These are phyloP conservation scores for Podila verticillata DNA, from an alignment of 192 early-diverging fungal species.

Conservation along the genomic window DNA sequence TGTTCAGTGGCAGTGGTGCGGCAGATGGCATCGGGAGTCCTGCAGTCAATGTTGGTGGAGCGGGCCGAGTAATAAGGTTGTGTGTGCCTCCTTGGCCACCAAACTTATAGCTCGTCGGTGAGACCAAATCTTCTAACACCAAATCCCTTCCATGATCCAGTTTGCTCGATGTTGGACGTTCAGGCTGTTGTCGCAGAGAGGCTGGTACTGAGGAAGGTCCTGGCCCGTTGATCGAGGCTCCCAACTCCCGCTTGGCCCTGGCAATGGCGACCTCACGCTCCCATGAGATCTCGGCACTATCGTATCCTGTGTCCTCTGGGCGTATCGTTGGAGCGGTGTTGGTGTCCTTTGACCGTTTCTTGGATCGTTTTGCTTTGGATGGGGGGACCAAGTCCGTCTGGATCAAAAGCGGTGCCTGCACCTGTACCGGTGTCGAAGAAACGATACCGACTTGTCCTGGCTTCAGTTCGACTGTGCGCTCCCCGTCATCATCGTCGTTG, in stretches of 20 bases:
- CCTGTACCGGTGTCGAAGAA: background rate
- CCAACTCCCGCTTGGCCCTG: conserved; percentile 17
- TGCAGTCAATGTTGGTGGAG: background rate
- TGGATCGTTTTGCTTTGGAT: background rate
- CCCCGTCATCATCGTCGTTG: conserved; percentile 13
- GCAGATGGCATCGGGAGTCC: background rate
- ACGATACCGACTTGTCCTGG: background rate
- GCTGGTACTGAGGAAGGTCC: background rate
- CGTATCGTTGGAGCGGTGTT: background rate
- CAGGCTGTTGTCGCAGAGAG: background rate
- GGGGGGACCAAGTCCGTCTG: background rate
- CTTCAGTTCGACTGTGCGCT: conserved; percentile 20
- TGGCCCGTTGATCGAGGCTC: background rate
- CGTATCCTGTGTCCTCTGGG: conserved; percentile 1
- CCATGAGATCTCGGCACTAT: conserved; percentile 21
- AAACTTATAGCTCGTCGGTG: conserved; percentile 20
- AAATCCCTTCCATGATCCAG: conserved; percentile 32
- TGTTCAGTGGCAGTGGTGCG: background rate
- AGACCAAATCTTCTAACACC: conserved; percentile 23
- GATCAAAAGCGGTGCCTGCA: background rate
- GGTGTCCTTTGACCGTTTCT: background rate
- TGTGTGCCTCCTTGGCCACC: background rate
- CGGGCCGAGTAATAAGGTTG: background rate
- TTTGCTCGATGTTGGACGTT: conserved; percentile 4
- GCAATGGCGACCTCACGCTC: conserved; percentile 36